Evolutionary conservation across 176 grass and related monocot species (phyloP), one percentile per base, ranked within the genome.

Genomic region (Guadua angustifolia): DNA sequence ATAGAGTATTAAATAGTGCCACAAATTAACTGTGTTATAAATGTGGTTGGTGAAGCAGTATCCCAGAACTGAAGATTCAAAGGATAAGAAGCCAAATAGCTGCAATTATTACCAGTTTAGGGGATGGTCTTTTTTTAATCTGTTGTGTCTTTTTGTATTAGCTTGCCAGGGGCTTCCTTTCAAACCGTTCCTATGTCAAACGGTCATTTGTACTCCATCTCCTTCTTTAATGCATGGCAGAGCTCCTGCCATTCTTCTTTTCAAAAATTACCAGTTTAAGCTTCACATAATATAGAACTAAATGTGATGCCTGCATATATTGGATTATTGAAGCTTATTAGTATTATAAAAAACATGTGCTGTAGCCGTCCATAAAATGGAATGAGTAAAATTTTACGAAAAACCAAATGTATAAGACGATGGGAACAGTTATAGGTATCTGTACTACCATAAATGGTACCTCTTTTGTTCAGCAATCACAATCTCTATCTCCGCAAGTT

Each of bases 401-500:
- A 69, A 22, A 85, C 24, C 15, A 56, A 0, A 55, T 39, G 36
- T 71, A 55, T 66, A 70, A 57, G 63, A 36, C 71, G 25, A 19
- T 47, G 25, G 78, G 47, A 71, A 79, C 18, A 66, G 4, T 16
- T 26, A 47, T 2, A 56, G 14, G 71, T 14, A 74, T 57, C 3
- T n/a, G 6, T 18, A 73, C 22, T 38, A 40, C 55, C 13, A 19
- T 60, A 59, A 9, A 69, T 38, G 15, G 15, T 80, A 95, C 96
- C 93, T 92, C 77, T 87, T 83, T 45, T 91, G 77, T 84, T 99
- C 89, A 19, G 93, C 93, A 78, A 99, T 94, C 93, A 99, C 95
- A 60, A 99, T 99, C 45, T 94, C 96, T 79, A 95, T 94, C 79
- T 99, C 96, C 0, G 91, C 91, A 26, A 90, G 67, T 66, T 91